Percentiles rank a stretch among this genome's conserved stretches.
Evolutionary conservation across 2,329 filamentous ascomycete species (phyloP).

Genomic region (Hypomyces rosellus): DNA sequence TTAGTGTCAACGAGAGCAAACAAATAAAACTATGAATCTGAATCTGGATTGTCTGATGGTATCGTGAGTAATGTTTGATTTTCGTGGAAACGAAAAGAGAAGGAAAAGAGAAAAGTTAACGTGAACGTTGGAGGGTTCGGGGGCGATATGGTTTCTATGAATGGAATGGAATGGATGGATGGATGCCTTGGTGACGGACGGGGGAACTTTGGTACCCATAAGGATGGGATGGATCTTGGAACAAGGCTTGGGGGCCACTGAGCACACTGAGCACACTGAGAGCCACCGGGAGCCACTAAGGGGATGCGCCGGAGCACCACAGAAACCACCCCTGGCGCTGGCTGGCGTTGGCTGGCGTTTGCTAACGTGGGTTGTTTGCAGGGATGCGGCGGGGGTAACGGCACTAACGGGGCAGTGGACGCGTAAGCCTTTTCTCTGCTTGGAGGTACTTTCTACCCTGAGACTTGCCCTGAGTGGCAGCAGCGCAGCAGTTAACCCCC

Average conservation of each 20-base stretch:
- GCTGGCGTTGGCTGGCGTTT: conserved; percentile 7
- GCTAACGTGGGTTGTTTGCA: conserved; percentile 3
- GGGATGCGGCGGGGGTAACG: conserved; percentile 13
- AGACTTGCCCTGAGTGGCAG: too few relatives aligned
- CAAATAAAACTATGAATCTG: too few relatives aligned
- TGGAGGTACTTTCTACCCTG: too few relatives aligned
- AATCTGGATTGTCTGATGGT: too few relatives aligned
- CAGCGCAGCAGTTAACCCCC: too few relatives aligned
- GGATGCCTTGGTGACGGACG: conserved; percentile 20
- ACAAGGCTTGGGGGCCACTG: neutral
- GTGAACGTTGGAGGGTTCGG: neutral
- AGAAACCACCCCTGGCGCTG: conserved; percentile 5
- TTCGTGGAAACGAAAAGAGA: too few relatives aligned
- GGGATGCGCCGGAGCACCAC: too few relatives aligned
- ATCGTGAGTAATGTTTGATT: too few relatives aligned
- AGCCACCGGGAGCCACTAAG: too few relatives aligned
- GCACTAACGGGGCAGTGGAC: conserved; percentile 19
- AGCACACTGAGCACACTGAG: too few relatives aligned
- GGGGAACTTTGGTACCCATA: neutral
- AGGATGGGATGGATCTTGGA: neutral
- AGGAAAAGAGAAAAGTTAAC: conserved; percentile 2
- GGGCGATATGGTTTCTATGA: conserved; percentile 19
- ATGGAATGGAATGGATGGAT: conserved; percentile 21
- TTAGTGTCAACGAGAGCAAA: too few relatives aligned
- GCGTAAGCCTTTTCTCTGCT: conserved; percentile 20